Conservation (phyloP, 1,284 basidiomycete genomes). For the Ustilago cynodontis region DNA sequence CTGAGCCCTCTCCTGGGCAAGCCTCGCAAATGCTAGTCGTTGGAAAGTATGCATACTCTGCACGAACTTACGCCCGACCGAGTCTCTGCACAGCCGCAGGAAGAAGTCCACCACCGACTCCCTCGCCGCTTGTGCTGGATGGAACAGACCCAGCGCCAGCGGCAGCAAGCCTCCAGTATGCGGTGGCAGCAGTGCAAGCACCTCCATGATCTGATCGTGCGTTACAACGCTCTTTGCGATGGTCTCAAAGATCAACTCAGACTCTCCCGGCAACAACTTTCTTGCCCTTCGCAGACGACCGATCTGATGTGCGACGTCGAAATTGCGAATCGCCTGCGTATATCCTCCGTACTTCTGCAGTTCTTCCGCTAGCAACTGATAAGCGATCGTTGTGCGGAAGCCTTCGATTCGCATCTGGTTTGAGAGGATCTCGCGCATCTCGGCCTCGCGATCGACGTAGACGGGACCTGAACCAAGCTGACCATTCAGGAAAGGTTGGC, state of each 20-base stretch:
- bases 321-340: constrained; percentile 74
- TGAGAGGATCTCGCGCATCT: constrained; percentile 76
- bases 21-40: constrained; percentile 76
- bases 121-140: constrained; percentile 81
- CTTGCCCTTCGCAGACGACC: constrained; percentile 77
- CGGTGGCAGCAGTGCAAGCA: constrained; percentile 81
- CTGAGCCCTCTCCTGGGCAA: constrained; percentile 59
- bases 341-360: constrained; percentile 36
- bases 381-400: constrained; percentile 80
- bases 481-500: constrained; percentile 71
- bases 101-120: constrained; percentile 79
- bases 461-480: constrained; percentile 78
- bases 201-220: constrained; percentile 89
- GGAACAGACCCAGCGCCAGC: constrained; percentile 88
- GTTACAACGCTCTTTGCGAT: constrained; percentile 73
- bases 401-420: constrained; percentile 83
- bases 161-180: constrained; percentile 86
- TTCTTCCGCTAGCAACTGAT: constrained; percentile 72
- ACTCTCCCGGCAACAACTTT: constrained; percentile 77
- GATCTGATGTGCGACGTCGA: constrained; percentile 82
- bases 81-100: constrained; percentile 24
- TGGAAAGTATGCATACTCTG: constrained; percentile 90
- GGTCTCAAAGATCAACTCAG: constrained; percentile 80
- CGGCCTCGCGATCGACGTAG: constrained; percentile 77
- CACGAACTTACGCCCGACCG: constrained; percentile 83